These are phyloP conservation scores for Gossypium ekmanianum DNA, from an alignment of 345 rosid species.

Conservation along the genomic window DNA sequence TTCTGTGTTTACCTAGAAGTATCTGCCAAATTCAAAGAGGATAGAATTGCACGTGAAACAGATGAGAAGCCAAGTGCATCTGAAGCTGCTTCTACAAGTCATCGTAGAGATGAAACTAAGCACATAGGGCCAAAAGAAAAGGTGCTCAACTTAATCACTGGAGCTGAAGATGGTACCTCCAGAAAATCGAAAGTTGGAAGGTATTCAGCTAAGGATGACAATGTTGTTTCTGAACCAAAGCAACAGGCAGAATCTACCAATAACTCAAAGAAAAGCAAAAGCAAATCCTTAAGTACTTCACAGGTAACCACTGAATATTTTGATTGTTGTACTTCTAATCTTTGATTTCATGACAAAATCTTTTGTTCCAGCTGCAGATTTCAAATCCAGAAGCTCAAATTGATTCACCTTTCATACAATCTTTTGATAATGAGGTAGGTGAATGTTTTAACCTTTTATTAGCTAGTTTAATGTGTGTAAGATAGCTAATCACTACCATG, in stretches of 20 bases:
- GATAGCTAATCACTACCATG: neutral
- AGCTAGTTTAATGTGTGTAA: neutral
- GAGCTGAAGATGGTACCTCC: conserved; percentile 34
- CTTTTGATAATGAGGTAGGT: conserved; percentile 46
- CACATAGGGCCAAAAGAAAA: conserved; percentile 40
- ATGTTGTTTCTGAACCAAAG: conserved; percentile 38
- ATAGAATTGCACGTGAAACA: conserved; percentile 36
- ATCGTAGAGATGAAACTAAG: conserved; percentile 39
- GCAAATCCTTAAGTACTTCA: conserved; percentile 32
- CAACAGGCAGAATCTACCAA: conserved; percentile 33
- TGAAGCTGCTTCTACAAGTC: conserved; percentile 49
- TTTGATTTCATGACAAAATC: conserved; percentile 11
- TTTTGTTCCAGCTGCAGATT: conserved; percentile 38
- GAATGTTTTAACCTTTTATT: conserved; percentile 10
- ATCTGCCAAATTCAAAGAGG: conserved; percentile 66
- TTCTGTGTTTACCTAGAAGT: conserved; percentile 48
- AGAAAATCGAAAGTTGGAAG: conserved; percentile 56
- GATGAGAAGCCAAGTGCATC: conserved; percentile 51
- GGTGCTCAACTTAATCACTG: conserved; percentile 27
- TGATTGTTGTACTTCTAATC: conserved; percentile 13
- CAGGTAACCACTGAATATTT: conserved; percentile 31
- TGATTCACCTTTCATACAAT: conserved; percentile 35
- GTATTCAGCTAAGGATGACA: conserved; percentile 29
- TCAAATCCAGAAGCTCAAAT: conserved; percentile 38
- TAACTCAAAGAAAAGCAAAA: conserved; percentile 49